Base-by-base conservation (phyloP, 1,284 basidiomycete genomes). In the Rugosomyces carneus region DNA sequence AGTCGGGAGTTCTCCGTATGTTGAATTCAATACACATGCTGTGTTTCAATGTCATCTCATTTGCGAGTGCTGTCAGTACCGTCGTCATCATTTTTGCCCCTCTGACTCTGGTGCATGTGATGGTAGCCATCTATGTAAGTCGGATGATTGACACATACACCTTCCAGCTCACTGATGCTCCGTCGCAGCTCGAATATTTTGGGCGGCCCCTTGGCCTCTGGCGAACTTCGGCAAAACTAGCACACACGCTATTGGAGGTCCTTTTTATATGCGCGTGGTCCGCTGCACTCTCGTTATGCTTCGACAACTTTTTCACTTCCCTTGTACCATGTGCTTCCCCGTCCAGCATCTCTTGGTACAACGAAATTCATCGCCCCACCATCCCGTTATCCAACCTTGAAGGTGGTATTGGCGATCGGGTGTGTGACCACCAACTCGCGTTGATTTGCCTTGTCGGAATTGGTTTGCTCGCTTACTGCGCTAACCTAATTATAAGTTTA, bases 191-290 rank as follows among this genome's bases (percentile, higher is more conserved):
- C 44, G 92, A 95, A 67, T 95, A 95, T 65, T 92, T 93, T 61
- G 88, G 92, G 36, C 80, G 87, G 27, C 92, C 93, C 2, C 74
- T 95, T 35, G 93, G 92, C 10, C 72, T 95, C 23, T 95, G 93
- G 93, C 75, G 76, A 44, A 90, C 90, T 18, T 89, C 88, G 26
- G 77, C 70, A 45, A 93, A 93, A 64, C 75, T 91, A 42, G 78
- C 82, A 1, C 82, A 89, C 58, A 90, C 89, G 5, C 75, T 90
- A 36, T 73, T 78, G 38, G 90, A 93, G 69, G 84, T 93, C 34
- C 71, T 92, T 42, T 93, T 93, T 60, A 91, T 95, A 51, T 93
- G 89, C 65, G 78, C 88, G 16, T 95, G 92, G 91, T 90, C 89
- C 49, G 87, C 90, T n/a, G 83, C 88, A 24, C 75, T 95, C 37